Percentiles rank a stretch among this genome's conserved stretches.
These are phyloP conservation scores for Paecilomyces niveus DNA, from an alignment of 2,329 filamentous ascomycete species.

Conservation along the genomic window DNA sequence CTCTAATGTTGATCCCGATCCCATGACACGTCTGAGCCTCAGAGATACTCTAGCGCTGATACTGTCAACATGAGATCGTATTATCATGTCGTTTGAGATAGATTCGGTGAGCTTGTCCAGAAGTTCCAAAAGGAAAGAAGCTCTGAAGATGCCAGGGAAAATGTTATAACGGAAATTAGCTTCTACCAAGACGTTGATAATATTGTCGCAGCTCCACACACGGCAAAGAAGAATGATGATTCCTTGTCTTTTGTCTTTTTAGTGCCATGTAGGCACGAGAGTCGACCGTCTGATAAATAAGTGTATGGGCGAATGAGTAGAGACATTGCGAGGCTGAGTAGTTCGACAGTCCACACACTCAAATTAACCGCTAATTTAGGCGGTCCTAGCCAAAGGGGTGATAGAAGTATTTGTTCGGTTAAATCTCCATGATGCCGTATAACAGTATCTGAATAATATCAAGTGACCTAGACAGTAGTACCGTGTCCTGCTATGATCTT, in stretches of 20 bases:
- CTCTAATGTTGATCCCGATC: not conserved
- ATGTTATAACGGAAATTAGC: no score
- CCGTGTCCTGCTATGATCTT: no score
- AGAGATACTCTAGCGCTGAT: not conserved
- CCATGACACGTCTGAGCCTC: not conserved
- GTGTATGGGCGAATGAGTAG: slow-evolving; percentile 41
- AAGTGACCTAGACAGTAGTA: no score
- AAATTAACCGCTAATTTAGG: slow-evolving; percentile 27
- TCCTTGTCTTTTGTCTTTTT: not conserved
- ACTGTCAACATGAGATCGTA: not conserved
- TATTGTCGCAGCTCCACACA: not conserved
- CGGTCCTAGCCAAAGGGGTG: slow-evolving; percentile 26
- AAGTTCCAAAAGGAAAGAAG: not conserved
- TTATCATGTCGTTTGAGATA: no score
- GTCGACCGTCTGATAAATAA: slow-evolving; percentile 44
- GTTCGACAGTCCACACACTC: slow-evolving; percentile 21
- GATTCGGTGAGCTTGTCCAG: not conserved
- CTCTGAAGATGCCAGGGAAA: not conserved
- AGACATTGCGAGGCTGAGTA: slow-evolving; percentile 22
- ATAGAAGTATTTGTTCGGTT: slow-evolving; percentile 23
- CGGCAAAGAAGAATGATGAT: not conserved
- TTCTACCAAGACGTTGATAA: no score
- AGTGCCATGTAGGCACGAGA: not conserved
- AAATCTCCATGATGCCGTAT: not conserved
- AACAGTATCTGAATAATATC: no score